These are phyloP conservation scores for Trichoderma asperelloides DNA, from an alignment of 495 filamentous ascomycete species.

Conservation along the genomic window DNA sequence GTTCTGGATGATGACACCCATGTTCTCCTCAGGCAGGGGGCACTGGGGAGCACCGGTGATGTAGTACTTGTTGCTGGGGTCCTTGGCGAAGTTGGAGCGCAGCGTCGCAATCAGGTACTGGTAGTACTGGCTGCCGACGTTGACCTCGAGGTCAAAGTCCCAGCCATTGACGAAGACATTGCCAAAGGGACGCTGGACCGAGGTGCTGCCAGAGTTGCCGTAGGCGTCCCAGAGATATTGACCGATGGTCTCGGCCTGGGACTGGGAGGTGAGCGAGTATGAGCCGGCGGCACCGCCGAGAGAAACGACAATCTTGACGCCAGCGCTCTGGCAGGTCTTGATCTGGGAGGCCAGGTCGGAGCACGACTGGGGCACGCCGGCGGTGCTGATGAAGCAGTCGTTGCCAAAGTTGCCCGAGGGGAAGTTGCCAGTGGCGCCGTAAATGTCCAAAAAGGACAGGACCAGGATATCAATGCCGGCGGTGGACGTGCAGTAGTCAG, in stretches of 20 bases:
- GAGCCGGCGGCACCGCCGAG: slow-evolving; percentile 37
- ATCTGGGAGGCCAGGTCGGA: slow-evolving; percentile 36
- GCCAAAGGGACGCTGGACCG: slow-evolving; percentile 41
- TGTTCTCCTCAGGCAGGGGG: slow-evolving; percentile 36
- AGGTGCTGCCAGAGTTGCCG: slow-evolving; percentile 35
- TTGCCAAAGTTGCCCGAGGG: slow-evolving; percentile 30
- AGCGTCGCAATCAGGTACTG: slow-evolving; percentile 18
- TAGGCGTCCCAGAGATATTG: slow-evolving; percentile 47
- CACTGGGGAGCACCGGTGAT: slow-evolving; percentile 48
- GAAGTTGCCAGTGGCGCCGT: slow-evolving; percentile 21
- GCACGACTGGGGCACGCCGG: slow-evolving; percentile 14
- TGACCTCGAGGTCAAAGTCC: slow-evolving; percentile 37
- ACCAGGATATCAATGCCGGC: slow-evolving; percentile 40
- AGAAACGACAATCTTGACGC: slow-evolving; percentile 50
- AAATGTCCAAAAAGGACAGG: slow-evolving; percentile 44
- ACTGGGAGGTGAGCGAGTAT: slow-evolving; percentile 4
- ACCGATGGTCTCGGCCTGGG: background rate
- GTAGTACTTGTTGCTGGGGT: slow-evolving; percentile 35
- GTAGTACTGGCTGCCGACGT: background rate
- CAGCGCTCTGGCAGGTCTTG: slow-evolving; percentile 43
- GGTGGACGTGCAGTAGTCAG: slow-evolving; percentile 25
- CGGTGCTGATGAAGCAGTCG: slow-evolving; percentile 17
- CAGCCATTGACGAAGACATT: slow-evolving; percentile 46
- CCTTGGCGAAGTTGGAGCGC: slow-evolving; percentile 34
- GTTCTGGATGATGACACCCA: slow-evolving; percentile 23